Base-by-base conservation (phyloP, 371 early-diverging fungal species). In the Lichtheimia hyalospora region DNA sequence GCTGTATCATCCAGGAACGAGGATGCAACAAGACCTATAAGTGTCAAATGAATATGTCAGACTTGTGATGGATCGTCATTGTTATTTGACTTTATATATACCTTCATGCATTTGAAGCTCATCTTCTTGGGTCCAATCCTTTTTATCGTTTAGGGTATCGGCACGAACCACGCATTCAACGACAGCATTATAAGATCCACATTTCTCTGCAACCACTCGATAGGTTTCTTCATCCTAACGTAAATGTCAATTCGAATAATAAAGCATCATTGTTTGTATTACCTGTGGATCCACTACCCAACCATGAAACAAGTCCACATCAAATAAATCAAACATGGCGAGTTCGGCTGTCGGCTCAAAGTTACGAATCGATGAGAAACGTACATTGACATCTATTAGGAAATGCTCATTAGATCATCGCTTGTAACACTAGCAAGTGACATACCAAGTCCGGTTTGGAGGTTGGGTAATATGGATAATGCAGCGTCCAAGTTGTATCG, bases 231-330 rank as follows among this genome's bases (percentile, higher is more conserved):
- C 43, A 51, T 92, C 87, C 49, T 75, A 58, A 0, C 49, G 13
- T 25, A 49, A 20, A 41, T 59, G 18, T 16, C 20, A 18, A 18
- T 21, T 7, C 10, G 16, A 2, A 39, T 34, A 6, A 18, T 7
- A 15, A 34, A 7, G 10, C 8, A 34, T 8, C 8, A 8, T 55
- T 7, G 52, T 54, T 39, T 58, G 21, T 3, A 43, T 51, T 64
- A 71, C 84, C 60, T 85, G 83, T 2, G 92, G 89, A 61, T 92
- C 92, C 18, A 84, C 89, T 12, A 89, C 75, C 96, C 96, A 97
- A 13, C 97, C 97, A 72, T 96, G 96, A 18, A 92, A 91, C 14
- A 95, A 73, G 41, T 85, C 84, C 0, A 93, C 89, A 25, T 80
- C 69, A 60, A 95, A 94, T 10, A 91, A 71, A 58, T 90, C 88